Conservation (phyloP, 805 yeast species). For the Metschnikowia sp. region DNA sequence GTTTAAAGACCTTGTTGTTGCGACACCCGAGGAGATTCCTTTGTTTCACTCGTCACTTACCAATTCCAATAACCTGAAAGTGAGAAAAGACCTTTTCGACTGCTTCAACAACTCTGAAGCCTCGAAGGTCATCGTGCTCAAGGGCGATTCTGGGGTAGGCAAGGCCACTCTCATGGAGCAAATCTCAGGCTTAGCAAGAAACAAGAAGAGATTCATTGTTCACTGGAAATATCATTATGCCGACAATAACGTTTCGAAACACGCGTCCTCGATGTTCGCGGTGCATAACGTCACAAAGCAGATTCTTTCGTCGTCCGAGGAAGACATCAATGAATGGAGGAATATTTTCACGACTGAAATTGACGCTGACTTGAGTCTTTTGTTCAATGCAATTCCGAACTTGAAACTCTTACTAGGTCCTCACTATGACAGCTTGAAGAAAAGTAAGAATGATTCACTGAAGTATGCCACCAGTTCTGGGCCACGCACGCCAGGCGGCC, state of each 20-base stretch:
- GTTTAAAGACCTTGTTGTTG: conserved; percentile 1
- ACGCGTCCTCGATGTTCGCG: conserved; percentile 36
- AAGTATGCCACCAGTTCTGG: neutral
- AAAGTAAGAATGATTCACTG: neutral
- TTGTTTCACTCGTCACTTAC: conserved; percentile 11
- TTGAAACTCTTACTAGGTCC: conserved; percentile 41
- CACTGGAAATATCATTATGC: conserved; percentile 30
- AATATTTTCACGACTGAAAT: conserved; percentile 34
- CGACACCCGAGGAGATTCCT: conserved; percentile 4
- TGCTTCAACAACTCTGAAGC: conserved; percentile 4
- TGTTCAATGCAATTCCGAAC: conserved; percentile 45
- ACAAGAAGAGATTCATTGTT: conserved; percentile 28
- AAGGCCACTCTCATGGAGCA: conserved; percentile 42
- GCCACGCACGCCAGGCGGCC: neutral
- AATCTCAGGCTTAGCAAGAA: conserved; percentile 31
- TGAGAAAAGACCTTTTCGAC: conserved; percentile 4
- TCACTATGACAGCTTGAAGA: conserved; percentile 26
- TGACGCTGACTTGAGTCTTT: conserved; percentile 39
- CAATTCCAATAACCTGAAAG: neutral
- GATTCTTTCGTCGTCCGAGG: conserved; percentile 36
- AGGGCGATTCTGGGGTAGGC: conserved; percentile 46
- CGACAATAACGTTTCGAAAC: conserved; percentile 29
- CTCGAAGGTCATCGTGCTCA: conserved; percentile 27
- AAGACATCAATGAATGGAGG: conserved; percentile 38
- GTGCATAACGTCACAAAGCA: conserved; percentile 39